These are phyloP conservation scores for Lichtheimia ornata DNA, from an alignment of 371 early-diverging fungal genomes.

Conservation along the genomic window DNA sequence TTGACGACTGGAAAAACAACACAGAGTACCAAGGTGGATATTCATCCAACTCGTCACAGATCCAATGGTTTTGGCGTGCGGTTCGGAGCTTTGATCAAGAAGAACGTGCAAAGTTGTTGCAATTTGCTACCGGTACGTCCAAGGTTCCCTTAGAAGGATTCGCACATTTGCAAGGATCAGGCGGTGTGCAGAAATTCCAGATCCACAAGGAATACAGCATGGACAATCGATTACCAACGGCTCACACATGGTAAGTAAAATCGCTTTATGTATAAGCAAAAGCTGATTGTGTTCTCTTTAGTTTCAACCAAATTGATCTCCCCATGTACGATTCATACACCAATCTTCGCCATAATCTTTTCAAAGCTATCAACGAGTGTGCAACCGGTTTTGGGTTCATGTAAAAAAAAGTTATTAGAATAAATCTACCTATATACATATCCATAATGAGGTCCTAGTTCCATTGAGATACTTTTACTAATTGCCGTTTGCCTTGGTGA, in stretches of 20 bases:
- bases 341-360: slow-evolving; percentile 77
- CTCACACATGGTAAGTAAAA: slow-evolving; percentile 96
- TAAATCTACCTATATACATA: no score
- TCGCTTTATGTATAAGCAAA: background rate
- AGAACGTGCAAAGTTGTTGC: slow-evolving; percentile 96
- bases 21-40: slow-evolving; percentile 95
- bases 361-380: slow-evolving; percentile 94
- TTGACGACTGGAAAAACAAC: slow-evolving; percentile 99
- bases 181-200: slow-evolving; percentile 97
- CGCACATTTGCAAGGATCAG: slow-evolving; percentile 89
- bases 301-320: slow-evolving; percentile 98
- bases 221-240: slow-evolving; percentile 87
- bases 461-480: no score
- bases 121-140: slow-evolving; percentile 98
- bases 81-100: slow-evolving; percentile 97
- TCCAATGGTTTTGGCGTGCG: slow-evolving; percentile 99
- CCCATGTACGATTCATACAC: slow-evolving; percentile 96
- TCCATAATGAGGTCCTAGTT: no score
- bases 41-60: slow-evolving; percentile 79
- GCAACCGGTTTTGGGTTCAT: slow-evolving; percentile 94
- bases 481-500: no score
- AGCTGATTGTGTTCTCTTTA: slow-evolving; percentile 27
- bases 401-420: slow-evolving; percentile 34
- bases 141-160: slow-evolving; percentile 99
- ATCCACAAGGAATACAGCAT: slow-evolving; percentile 95